These are phyloP conservation scores for Mimosa pudica DNA, from an alignment of 306 rosid genomes.

Conservation along the genomic window DNA sequence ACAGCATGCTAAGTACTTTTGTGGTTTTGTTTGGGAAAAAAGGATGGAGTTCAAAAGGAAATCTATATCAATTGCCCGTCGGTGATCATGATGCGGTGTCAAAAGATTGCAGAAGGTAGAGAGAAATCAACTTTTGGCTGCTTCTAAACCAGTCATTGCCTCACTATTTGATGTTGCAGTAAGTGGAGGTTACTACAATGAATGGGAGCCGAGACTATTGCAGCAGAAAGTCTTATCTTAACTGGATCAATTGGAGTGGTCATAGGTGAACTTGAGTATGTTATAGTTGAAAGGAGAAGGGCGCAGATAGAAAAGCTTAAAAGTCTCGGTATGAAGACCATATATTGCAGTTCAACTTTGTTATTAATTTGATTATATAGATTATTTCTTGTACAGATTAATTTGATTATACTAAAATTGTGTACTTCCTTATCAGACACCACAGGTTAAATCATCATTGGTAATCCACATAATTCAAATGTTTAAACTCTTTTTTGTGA, in stretches of 20 bases:
- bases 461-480: no score
- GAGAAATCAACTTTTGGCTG: constrained; percentile 96
- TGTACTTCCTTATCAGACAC: no score
- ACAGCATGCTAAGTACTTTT: constrained; percentile 17
- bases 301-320: not conserved
- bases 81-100: constrained; percentile 26
- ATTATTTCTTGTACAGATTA: constrained; percentile 27
- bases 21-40: not conserved
- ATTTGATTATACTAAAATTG: no score
- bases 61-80: not conserved
- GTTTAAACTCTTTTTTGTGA: no score
- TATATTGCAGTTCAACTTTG: constrained; percentile 6
- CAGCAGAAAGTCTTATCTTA: constrained; percentile 85
- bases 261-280: constrained; percentile 57
- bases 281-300: constrained; percentile 6
- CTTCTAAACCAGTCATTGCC: constrained; percentile 86
- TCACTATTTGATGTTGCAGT: constrained; percentile 97
- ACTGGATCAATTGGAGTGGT: constrained; percentile 99
- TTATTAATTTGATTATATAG: constrained; percentile 14
- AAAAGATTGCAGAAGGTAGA: constrained; percentile 83
- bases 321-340: constrained; percentile 10
- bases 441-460: no score
- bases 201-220: constrained; percentile 89
- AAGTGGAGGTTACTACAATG: constrained; percentile 98
- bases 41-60: not conserved